phyloP scores from a whole-genome alignment of 352 stramenopile genomes.

The Phytophthora fragariaefolia region DNA sequence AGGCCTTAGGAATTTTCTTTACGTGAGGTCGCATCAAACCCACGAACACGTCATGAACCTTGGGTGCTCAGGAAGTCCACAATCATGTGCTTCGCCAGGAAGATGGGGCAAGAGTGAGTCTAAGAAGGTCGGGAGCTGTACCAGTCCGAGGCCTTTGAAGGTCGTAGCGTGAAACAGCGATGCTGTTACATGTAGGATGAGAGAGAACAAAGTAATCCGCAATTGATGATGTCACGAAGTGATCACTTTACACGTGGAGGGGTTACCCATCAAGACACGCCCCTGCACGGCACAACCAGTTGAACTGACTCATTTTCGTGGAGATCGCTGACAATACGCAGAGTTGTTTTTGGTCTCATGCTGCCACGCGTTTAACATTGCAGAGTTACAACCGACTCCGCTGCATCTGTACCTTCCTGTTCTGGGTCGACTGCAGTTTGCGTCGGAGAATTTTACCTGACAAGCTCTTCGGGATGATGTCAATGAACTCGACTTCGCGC shows the following conservation, averaged over 20 bases:
- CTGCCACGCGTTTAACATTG: not conserved
- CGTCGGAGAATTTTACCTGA: conserved; percentile 91
- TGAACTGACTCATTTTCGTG: too few species aligned
- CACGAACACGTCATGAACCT: conserved; percentile 75
- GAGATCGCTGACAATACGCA: not conserved
- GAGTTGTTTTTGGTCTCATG: not conserved
- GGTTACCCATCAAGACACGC: not conserved
- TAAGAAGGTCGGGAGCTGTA: conserved; percentile 90
- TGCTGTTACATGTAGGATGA: conserved; percentile 93
- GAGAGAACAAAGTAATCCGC: conserved; percentile 79
- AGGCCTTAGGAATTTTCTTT: conserved; percentile 90
- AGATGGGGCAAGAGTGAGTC: too few species aligned
- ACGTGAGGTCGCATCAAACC: conserved; percentile 59
- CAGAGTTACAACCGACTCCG: conserved; percentile 15
- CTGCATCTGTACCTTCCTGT: conserved; percentile 39
- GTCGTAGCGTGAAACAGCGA: conserved; percentile 77
- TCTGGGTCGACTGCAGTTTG: conserved; percentile 59
- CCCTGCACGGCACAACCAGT: conserved; percentile 2
- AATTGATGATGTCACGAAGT: conserved; percentile 5
- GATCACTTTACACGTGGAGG: not conserved
- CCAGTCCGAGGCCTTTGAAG: conserved; percentile 67
- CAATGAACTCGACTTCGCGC: conserved; percentile 85
- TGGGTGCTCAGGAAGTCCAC: conserved; percentile 87
- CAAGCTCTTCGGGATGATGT: conserved; percentile 88
- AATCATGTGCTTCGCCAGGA: too few species aligned